Evolutionary conservation across 176 grass and related monocot species (phyloP).

Genomic region (Triticum timopheevii): DNA sequence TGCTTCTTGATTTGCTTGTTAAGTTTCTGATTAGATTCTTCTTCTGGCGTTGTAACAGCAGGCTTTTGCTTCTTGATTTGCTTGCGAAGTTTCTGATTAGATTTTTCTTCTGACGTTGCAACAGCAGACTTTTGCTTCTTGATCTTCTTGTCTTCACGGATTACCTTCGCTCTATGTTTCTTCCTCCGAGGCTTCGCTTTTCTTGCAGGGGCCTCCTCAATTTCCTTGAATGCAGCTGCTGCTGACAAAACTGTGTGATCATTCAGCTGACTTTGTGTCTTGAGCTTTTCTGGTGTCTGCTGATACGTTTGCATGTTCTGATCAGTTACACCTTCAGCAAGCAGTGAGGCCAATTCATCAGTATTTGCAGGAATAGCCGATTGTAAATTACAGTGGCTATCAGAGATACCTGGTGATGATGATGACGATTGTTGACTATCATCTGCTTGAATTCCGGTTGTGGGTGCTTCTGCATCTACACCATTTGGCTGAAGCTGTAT

Average conservation of each 20-base stretch:
- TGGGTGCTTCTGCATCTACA: slow-evolving; percentile 1
- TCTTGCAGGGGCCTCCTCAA: slow-evolving; percentile 18
- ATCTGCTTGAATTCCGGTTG: slow-evolving; percentile 15
- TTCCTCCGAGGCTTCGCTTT: slow-evolving; percentile 43
- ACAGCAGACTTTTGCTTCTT: slow-evolving; percentile 36
- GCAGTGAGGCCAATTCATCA: neutral
- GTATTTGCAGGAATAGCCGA: slow-evolving; percentile 11
- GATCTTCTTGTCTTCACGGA: slow-evolving; percentile 32
- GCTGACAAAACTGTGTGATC: slow-evolving; percentile 30
- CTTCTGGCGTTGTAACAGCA: slow-evolving; percentile 35
- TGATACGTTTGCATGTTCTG: slow-evolving; percentile 28
- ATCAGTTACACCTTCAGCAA: slow-evolving; percentile 2
- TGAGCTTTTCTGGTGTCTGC: slow-evolving; percentile 2
- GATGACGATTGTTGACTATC: neutral
- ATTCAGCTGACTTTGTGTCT: slow-evolving; percentile 27
- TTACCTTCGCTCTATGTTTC: slow-evolving; percentile 67
- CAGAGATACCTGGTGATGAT: neutral
- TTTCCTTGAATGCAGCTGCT: slow-evolving; percentile 21
- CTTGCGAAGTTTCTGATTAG: slow-evolving; percentile 21
- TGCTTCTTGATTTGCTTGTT: slow-evolving; percentile 15
- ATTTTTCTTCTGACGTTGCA: slow-evolving; percentile 36
- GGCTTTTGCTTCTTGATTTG: slow-evolving; percentile 29
- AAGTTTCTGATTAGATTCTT: slow-evolving; percentile 24
- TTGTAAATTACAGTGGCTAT: slow-evolving; percentile 6
- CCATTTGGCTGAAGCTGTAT: neutral